Conservation (phyloP, 1,284 basidiomycete species). For the Fomitopsis betulina region DNA sequence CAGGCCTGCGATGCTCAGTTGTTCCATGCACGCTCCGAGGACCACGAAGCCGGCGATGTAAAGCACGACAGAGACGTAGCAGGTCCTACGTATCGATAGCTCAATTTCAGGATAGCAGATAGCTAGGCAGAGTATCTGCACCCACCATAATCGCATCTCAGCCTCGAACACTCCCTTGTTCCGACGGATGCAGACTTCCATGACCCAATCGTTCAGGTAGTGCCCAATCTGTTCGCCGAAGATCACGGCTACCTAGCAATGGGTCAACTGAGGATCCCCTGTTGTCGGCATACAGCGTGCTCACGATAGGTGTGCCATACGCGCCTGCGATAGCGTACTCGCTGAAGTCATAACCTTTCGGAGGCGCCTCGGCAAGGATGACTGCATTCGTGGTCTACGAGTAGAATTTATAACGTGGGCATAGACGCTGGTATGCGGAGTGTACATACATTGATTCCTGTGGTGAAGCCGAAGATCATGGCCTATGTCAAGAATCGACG, state of each 20-base stretch:
- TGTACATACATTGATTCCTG: conserved; percentile 61
- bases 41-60: conserved; percentile 63
- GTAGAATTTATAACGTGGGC: neutral
- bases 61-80: conserved; percentile 57
- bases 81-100: conserved; percentile 39
- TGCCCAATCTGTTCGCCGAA: conserved; percentile 66
- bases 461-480: conserved; percentile 61
- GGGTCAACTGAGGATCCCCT: neutral
- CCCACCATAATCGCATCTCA: conserved; percentile 63
- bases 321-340: conserved; percentile 49
- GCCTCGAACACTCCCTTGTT: conserved; percentile 71
- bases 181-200: conserved; percentile 50
- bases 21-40: conserved; percentile 53
- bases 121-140: neutral
- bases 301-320: conserved; percentile 63
- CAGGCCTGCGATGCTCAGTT: conserved; percentile 49
- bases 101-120: neutral
- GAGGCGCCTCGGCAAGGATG: conserved; percentile 55
- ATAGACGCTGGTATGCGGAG: neutral
- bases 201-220: conserved; percentile 65
- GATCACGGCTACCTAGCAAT: conserved; percentile 51
- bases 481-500: conserved; percentile 29
- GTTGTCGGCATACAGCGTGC: conserved; percentile 11
- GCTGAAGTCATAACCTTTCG: conserved; percentile 55
- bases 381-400: conserved; percentile 63